These are phyloP conservation scores for Suhomyces bolitotheri DNA, from an alignment of 1,139 yeast genomes.

Conservation along the genomic window DNA sequence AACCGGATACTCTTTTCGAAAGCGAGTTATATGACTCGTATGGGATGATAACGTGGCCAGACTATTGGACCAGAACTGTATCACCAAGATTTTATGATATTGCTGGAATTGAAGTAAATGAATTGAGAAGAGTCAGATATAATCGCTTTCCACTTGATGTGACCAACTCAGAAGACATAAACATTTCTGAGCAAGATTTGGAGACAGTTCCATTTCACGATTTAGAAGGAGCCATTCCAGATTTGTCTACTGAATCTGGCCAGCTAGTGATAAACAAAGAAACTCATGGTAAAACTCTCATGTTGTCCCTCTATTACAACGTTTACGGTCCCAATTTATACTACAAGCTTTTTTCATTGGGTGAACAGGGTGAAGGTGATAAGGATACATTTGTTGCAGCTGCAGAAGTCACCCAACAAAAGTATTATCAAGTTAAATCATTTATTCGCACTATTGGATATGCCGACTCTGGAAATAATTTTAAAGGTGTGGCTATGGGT, in stretches of 20 bases:
- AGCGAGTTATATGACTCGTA: constrained; percentile 52
- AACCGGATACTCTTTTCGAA: constrained; percentile 48
- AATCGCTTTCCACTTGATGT: constrained; percentile 17
- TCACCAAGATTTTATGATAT: constrained; percentile 68
- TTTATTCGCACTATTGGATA: constrained; percentile 37
- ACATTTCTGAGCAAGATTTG: constrained; percentile 13
- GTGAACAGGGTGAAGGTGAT: constrained; percentile 67
- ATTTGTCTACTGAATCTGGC: constrained; percentile 64
- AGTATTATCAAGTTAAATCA: constrained; percentile 53
- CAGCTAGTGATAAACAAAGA: constrained; percentile 56
- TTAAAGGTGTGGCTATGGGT: constrained; percentile 45
- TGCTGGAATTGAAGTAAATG: constrained; percentile 51
- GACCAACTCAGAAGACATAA: constrained; percentile 7
- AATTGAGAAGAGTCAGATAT: constrained; percentile 25
- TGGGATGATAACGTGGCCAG: constrained; percentile 80
- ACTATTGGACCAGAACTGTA: constrained; percentile 76
- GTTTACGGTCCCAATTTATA: constrained; percentile 57
- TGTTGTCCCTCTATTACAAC: constrained; percentile 57
- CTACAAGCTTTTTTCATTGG: constrained; percentile 58
- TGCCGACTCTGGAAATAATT: constrained; percentile 23
- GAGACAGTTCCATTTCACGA: constrained; percentile 45
- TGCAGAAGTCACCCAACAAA: constrained; percentile 47
- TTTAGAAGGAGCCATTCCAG: constrained; percentile 57
- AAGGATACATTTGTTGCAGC: constrained; percentile 66
- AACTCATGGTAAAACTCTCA: constrained; percentile 52